Evolutionary conservation across 345 rosid genomes (phyloP), one percentile per base, ranked within the genome.

Genomic region (Clausena lansium): DNA sequence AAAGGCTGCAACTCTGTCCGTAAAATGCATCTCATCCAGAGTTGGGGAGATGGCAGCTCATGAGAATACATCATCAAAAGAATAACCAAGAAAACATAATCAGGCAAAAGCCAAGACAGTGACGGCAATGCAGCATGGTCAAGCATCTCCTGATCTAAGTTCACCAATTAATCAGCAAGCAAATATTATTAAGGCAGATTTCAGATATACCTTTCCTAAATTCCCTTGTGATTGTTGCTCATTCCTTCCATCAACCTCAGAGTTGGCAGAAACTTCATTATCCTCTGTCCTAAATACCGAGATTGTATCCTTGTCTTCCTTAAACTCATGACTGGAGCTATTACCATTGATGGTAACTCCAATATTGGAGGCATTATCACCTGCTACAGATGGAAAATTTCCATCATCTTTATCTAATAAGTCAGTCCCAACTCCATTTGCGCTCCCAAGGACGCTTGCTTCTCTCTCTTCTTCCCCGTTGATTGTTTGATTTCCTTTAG

Each of bases 281-380:
- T 69, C 59, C 63, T 84, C 89, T n/a, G 57, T 36, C 57, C 73
- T 61, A 14, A 39, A 38, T 2, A 54, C 24, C 24, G 82, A 74
- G 52, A 74, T 63, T 27, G 78, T 54, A 39, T 81, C 84, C 25
- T 77, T 79, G n/a, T 78, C 85, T 17, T 80, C 81, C 54, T 69
- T 76, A 70, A 52, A 68, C 72, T 83, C 86, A 58, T 73, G 83
- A 78, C 70, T 65, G 25, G 85, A 80, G 24, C 76, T 71, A 74
- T 82, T 85, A 52, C 91, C 92, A 76, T 88, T 89, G 81, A 88
- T 83, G 73, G 79, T 32, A 39, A 66, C 84, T 33, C 81, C 70
- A 28, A 71, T 81, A 64, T 86, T 68, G 33, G 86, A 77, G 28
- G 86, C 79, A 77, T 81, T 81, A 74, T 74, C 76, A 70, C 52